phyloP scores from a whole-genome alignment of 2,329 filamentous ascomycete genomes.

The Venturia nashicola region DNA sequence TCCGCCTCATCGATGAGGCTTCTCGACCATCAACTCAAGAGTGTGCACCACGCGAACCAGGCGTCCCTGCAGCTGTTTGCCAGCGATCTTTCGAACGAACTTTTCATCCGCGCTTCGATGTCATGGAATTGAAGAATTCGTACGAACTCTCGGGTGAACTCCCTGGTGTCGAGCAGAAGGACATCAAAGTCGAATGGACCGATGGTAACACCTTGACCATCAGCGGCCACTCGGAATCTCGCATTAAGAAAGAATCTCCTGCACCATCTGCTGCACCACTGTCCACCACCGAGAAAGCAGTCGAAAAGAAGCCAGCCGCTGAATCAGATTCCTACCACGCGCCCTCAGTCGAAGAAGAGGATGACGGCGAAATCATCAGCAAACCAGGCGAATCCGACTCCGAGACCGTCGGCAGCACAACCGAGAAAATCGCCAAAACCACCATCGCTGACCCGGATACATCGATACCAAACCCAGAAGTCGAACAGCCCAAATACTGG shows the following conservation, averaged over 20 bases:
- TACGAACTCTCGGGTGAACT: slow-evolving; percentile 76
- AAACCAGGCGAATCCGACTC: slow-evolving; percentile 4
- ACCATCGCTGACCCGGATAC: slow-evolving; percentile 18
- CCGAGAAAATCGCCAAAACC: slow-evolving; percentile 13
- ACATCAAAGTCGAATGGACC: slow-evolving; percentile 67
- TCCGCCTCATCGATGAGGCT: slow-evolving; percentile 36
- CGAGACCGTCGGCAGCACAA: slow-evolving; percentile 6
- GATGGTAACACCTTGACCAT: slow-evolving; percentile 62
- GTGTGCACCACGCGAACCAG: slow-evolving; percentile 13
- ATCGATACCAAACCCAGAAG: slow-evolving; percentile 23
- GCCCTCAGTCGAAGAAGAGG: slow-evolving; percentile 55
- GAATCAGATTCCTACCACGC: slow-evolving; percentile 18
- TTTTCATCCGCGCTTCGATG: slow-evolving; percentile 69
- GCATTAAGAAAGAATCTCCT: slow-evolving; percentile 43
- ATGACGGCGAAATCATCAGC: slow-evolving; percentile 13
- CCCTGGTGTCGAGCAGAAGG: slow-evolving; percentile 60
- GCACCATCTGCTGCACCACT: not conserved
- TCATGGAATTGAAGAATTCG: slow-evolving; percentile 53
- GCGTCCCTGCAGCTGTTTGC: slow-evolving; percentile 1
- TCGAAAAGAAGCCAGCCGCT: not conserved
- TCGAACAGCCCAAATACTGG: slow-evolving; percentile 52
- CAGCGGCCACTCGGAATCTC: slow-evolving; percentile 56
- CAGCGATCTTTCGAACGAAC: slow-evolving; percentile 27
- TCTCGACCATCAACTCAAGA: slow-evolving; percentile 21
- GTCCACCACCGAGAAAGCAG: not conserved